Base-by-base conservation (phyloP, 805 yeast genomes). In the Candida loeiensis region DNA sequence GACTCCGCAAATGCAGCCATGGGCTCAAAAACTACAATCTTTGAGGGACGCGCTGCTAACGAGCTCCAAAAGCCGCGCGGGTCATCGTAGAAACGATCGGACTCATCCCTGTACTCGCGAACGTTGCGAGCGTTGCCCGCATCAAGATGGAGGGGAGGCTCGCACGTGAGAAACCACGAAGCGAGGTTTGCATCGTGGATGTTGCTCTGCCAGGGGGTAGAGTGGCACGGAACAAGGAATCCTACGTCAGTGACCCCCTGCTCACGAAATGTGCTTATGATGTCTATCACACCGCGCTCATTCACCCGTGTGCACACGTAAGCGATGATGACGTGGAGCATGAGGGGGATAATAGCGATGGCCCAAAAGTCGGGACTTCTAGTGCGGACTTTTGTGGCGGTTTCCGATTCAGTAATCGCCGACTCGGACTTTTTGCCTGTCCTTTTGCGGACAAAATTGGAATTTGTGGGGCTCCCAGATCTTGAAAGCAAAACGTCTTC, bases 201-300 rank as follows among this genome's bases (percentile, higher is more conserved):
- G 55, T 84, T 80, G 18, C 93, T 77, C 55, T 88, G 96, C 80
- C 93, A 85, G 2, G 99, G 99, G 0, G 97, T 91, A 0, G 98
- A 90, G 59, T 93, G 99, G 53, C 99, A 93, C 0, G 99, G 99
- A 55, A 90, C 88, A 12, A 93, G 59, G 50, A 93, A 86, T 0
- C 96, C 95, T 20, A 90, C 63, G 1, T 84, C 71, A 6, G 60
- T 45, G 7, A 77, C 70, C 3, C 20, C 14, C 12, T 55, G 50
- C 4, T 53, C 45, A 29, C 80, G 70, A 16, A 90, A 52, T 35
- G 67, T 70, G 11, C 75, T 61, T 9, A 84, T 71, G 0, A 89
- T 82, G 27, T 75, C 80, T 12, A 90, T 76, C 14, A 80, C 95
- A 1, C 99, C 99, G 14, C 85, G 68, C 63, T 93, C 99, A 55